A percentile compares a stretch with the other conserved stretches of the same genome.
phyloP scores from a whole-genome alignment of 2,329 filamentous ascomycete species.

The Coniochaeta hoffmannii region DNA sequence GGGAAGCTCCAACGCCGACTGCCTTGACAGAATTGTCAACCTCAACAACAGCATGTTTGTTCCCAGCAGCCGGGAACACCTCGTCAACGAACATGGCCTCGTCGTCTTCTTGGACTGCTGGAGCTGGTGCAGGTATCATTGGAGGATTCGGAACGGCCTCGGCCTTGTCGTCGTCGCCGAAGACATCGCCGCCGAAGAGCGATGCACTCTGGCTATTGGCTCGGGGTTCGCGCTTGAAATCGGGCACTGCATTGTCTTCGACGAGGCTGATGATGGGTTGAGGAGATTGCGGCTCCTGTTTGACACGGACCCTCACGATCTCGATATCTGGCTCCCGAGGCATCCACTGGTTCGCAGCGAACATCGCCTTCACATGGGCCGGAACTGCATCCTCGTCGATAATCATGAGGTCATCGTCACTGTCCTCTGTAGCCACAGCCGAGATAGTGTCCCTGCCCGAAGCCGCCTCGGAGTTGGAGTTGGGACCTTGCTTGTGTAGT shows the following conservation, averaged over 20 bases:
- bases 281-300: background rate
- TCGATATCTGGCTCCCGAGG: background rate
- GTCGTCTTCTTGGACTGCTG: background rate
- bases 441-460: background rate
- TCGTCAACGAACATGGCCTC: slow-evolving; percentile 1
- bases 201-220: background rate
- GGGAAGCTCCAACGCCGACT: too few relatives aligned
- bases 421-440: background rate
- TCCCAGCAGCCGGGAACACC: background rate
- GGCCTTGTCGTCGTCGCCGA: background rate
- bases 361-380: slow-evolving; percentile 1
- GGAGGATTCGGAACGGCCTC: background rate
- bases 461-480: too few relatives aligned
- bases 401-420: slow-evolving; percentile 3
- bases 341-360: background rate
- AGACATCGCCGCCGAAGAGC: background rate
- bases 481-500: too few relatives aligned
- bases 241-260: background rate
- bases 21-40: background rate
- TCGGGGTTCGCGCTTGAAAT: background rate
- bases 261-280: background rate
- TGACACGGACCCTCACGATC: background rate
- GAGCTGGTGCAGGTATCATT: background rate
- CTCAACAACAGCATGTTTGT: background rate
- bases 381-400: background rate